Percentiles rank a stretch among this genome's conserved stretches.
Evolutionary conservation across 176 grass and related monocot species (phyloP).

Genomic region (Zea luxurians): DNA sequence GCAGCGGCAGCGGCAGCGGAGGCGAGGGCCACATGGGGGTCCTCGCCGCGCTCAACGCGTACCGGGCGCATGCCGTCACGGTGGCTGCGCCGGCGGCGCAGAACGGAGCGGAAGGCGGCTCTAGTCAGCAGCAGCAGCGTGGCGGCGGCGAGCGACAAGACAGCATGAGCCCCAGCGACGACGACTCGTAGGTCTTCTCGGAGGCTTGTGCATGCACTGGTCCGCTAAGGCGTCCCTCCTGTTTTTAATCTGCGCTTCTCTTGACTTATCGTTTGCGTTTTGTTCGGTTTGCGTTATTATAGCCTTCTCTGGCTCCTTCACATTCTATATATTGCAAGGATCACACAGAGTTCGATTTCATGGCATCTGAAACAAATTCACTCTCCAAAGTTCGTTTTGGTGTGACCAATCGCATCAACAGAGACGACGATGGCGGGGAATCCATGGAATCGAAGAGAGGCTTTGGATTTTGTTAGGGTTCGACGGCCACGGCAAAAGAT

Average conservation of each 20-base stretch:
- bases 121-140: slow-evolving; percentile 18
- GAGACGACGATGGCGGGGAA: neutral
- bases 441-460: neutral
- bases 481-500: neutral
- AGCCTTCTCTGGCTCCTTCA: neutral
- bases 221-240: slow-evolving; percentile 12
- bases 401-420: neutral
- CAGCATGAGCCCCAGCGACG: slow-evolving; percentile 75
- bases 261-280: slow-evolving; percentile 34
- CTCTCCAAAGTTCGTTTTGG: neutral
- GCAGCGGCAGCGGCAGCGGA: neutral
- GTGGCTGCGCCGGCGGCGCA: slow-evolving; percentile 37
- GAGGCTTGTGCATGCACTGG: neutral
- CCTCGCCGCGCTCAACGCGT: slow-evolving; percentile 53
- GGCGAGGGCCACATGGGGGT: slow-evolving; percentile 51
- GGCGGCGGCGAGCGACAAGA: slow-evolving; percentile 53
- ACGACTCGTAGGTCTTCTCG: slow-evolving; percentile 66
- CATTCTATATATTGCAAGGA: slow-evolving; percentile 17
- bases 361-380: neutral
- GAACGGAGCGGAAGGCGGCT: slow-evolving; percentile 35
- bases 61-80: slow-evolving; percentile 50
- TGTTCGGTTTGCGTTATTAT: slow-evolving; percentile 13
- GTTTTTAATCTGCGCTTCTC: slow-evolving; percentile 40
- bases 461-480: slow-evolving; percentile 25
- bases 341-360: slow-evolving; percentile 25